Percentiles rank a stretch among this genome's conserved stretches.
Evolutionary conservation across 2,329 filamentous ascomycete species (phyloP).

Genomic region (Calcarisporium arbuscula): DNA sequence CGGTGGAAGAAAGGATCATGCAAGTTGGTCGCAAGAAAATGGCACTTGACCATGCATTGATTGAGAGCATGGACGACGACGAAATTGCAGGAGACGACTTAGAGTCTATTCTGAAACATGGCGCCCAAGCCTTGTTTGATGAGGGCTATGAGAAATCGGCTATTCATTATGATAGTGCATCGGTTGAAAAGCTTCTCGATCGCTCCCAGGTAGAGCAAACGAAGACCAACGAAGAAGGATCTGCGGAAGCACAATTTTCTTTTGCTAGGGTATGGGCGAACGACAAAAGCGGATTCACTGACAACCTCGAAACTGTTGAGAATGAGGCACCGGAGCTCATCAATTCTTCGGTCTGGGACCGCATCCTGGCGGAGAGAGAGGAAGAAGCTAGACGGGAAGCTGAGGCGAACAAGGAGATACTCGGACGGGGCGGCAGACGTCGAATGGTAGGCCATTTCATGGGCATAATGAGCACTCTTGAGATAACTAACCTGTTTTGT

Average conservation of each 20-base stretch:
- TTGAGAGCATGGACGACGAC: conserved; percentile 84
- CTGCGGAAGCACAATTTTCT: conserved; percentile 75
- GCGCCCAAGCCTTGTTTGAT: conserved; percentile 79
- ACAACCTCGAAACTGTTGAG: conserved; percentile 48
- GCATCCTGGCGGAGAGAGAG: conserved; percentile 79
- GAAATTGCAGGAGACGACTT: conserved; percentile 73
- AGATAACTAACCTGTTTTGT: conserved; percentile 11
- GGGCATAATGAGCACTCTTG: background rate
- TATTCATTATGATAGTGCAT: conserved; percentile 73
- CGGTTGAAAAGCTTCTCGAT: conserved; percentile 88
- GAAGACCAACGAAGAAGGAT: conserved; percentile 52
- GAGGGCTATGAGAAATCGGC: conserved; percentile 64
- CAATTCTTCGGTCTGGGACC: conserved; percentile 76
- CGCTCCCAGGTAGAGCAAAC: conserved; percentile 74
- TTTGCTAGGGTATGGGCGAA: conserved; percentile 92
- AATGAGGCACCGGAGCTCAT: conserved; percentile 48
- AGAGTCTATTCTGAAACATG: conserved; percentile 81
- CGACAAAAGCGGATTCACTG: conserved; percentile 61
- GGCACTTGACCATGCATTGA: conserved; percentile 88
- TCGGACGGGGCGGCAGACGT: conserved; percentile 79
- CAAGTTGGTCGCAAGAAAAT: conserved; percentile 95
- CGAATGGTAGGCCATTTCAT: conserved; percentile 32
- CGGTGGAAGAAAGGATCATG: conserved; percentile 91
- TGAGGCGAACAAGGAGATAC: conserved; percentile 60
- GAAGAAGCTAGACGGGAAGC: conserved; percentile 68